phyloP scores from a whole-genome alignment of 345 rosid genomes.

The Eucalyptus curtisii region DNA sequence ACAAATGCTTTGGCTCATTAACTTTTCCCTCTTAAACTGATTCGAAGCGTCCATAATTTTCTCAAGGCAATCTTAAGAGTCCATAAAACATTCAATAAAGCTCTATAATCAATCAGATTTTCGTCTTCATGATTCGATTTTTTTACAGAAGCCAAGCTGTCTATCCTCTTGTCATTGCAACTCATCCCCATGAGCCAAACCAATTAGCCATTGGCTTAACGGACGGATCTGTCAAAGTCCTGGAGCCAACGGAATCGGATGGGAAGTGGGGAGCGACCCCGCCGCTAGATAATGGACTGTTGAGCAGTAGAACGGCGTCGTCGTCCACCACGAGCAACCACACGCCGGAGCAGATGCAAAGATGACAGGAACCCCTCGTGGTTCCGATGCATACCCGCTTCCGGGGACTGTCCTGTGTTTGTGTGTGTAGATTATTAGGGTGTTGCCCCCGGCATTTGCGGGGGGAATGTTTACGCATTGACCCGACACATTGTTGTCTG shows the following conservation, averaged over 20 bases:
- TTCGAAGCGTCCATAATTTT: not conserved
- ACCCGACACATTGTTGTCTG: not conserved
- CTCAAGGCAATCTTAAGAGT: not conserved
- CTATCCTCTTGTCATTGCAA: constrained; percentile 60
- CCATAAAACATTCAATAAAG: not conserved
- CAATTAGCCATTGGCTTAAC: constrained; percentile 67
- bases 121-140: not conserved
- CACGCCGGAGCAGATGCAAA: constrained; percentile 54
- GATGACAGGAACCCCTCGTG: constrained; percentile 15
- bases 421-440: constrained; percentile 7
- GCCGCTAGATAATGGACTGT: constrained; percentile 48
- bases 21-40: not conserved
- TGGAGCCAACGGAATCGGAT: constrained; percentile 63
- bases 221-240: constrained; percentile 59
- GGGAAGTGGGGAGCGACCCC: constrained; percentile 67
- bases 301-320: constrained; percentile 51
- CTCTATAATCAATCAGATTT: not conserved
- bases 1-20: not conserved
- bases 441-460: not conserved
- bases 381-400: not conserved
- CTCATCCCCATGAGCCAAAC: constrained; percentile 66
- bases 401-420: not conserved
- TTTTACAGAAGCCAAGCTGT: constrained; percentile 43
- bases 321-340: constrained; percentile 78
- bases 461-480: not conserved